These are phyloP conservation scores for Coccomyxa sp. DNA, from an alignment of 139 green algal species.

Conservation along the genomic window DNA sequence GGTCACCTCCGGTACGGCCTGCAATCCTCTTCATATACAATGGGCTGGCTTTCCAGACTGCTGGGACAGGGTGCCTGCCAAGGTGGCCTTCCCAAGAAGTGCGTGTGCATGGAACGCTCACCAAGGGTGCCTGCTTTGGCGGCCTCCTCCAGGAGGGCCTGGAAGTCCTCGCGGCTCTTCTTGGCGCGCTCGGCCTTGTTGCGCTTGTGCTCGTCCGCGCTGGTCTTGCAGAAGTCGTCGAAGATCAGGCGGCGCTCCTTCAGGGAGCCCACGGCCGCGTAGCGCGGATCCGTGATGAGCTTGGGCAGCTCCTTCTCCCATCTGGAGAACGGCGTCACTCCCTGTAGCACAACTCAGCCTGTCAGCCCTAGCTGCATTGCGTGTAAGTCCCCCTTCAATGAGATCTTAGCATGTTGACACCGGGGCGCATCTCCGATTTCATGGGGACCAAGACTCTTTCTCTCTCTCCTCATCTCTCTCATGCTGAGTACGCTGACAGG, in stretches of 20 bases:
- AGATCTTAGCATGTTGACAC: too few species aligned
- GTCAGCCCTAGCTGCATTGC: too few species aligned
- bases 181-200: neutral
- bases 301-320: constrained; percentile 70
- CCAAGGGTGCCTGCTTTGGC: too few species aligned
- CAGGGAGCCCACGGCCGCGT: constrained; percentile 40
- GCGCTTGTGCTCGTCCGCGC: constrained; percentile 19
- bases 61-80: too few species aligned
- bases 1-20: too few species aligned
- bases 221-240: constrained; percentile 72
- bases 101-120: neutral
- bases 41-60: too few species aligned
- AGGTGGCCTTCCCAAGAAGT: neutral
- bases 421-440: too few species aligned
- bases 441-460: too few species aligned
- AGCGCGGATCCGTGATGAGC: constrained; percentile 57
- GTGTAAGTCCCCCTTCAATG: too few species aligned
- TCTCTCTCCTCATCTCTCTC: too few species aligned
- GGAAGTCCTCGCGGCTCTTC: constrained; percentile 18
- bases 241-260: constrained; percentile 64
- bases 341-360: neutral
- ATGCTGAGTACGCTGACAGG: too few species aligned
- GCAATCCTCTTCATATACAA: too few species aligned
- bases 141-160: constrained; percentile 57
- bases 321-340: constrained; percentile 57